Percentiles rank a stretch among this genome's conserved stretches.
phyloP scores from a whole-genome alignment of 805 yeast species.

The Cyberlindnera petersonii region DNA sequence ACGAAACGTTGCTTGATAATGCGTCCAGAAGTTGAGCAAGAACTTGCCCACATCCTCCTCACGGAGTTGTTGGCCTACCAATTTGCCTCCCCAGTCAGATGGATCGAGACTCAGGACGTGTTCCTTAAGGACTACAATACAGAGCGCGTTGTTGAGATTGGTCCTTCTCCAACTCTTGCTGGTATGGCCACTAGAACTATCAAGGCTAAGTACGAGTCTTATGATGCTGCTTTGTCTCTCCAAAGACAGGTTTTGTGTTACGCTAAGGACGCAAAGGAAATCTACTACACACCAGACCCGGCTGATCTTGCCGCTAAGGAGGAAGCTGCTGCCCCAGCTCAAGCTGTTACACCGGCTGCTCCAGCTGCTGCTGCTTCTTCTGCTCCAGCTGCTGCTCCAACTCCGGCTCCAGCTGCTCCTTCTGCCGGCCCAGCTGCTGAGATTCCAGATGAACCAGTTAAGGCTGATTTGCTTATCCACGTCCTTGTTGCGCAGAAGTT shows the following conservation, averaged over 20 bases:
- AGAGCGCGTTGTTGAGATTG: slow-evolving; percentile 96
- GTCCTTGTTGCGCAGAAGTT: slow-evolving; percentile 93
- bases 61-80: slow-evolving; percentile 97
- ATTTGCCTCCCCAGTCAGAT: slow-evolving; percentile 98
- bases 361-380: slow-evolving; percentile 52
- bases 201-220: slow-evolving; percentile 89
- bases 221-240: slow-evolving; percentile 85
- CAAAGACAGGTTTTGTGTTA: slow-evolving; percentile 94
- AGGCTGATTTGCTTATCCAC: slow-evolving; percentile 77
- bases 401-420: slow-evolving; percentile 56
- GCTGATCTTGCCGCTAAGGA: slow-evolving; percentile 32
- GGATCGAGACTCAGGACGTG: slow-evolving; percentile 99
- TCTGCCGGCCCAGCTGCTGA: slow-evolving; percentile 79
- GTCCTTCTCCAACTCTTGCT: slow-evolving; percentile 97
- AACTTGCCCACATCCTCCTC: slow-evolving; percentile 87
- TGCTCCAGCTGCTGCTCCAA: slow-evolving; percentile 51
- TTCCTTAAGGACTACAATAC: slow-evolving; percentile 90
- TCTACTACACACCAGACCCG: slow-evolving; percentile 89
- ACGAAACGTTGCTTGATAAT: slow-evolving; percentile 22
- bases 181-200: slow-evolving; percentile 98
- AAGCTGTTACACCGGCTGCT: slow-evolving; percentile 32
- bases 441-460: slow-evolving; percentile 85
- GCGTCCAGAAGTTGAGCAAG: slow-evolving; percentile 95
- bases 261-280: slow-evolving; percentile 93
- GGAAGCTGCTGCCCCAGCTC: slow-evolving; percentile 29